These are phyloP conservation scores for Psilocybe sp. DNA, from an alignment of 768 basidiomycete species.

Conservation along the genomic window DNA sequence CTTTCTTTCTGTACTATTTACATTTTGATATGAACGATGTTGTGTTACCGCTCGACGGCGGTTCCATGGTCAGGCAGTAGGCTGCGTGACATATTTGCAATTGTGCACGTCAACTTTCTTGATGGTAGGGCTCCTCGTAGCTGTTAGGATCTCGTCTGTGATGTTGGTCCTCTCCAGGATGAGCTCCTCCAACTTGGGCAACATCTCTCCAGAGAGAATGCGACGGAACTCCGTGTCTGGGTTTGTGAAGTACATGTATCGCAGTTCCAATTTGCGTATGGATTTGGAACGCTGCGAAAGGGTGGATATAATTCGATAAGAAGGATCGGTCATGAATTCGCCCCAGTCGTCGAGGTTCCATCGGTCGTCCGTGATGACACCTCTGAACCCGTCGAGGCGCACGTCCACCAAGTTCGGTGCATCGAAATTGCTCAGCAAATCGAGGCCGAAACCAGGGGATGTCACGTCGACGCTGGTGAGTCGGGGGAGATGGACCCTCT, in stretches of 20 bases:
- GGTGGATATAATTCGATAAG: too few relatives aligned
- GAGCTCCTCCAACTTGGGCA: conserved; percentile 1
- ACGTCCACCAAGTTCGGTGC: conserved; percentile 1
- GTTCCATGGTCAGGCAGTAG: too few relatives aligned
- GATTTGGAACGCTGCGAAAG: neutral
- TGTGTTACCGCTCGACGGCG: too few relatives aligned
- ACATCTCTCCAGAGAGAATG: neutral
- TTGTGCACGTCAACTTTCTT: neutral
- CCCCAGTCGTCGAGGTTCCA: conserved; percentile 6
- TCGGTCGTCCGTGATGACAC: neutral
- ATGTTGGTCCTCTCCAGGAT: neutral
- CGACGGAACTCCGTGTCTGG: neutral
- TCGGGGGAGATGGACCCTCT: neutral
- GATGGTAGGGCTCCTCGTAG: neutral
- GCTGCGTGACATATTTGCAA: neutral
- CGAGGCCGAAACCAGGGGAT: conserved; percentile 1
- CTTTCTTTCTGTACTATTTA: too few relatives aligned
- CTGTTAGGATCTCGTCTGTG: neutral
- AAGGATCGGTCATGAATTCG: neutral
- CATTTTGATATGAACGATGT: too few relatives aligned
- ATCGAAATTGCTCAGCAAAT: conserved; percentile 4
- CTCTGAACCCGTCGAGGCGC: conserved; percentile 1
- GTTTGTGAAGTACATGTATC: neutral
- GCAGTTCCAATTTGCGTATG: conserved; percentile 1
- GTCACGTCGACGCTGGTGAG: conserved; percentile 2